Base-by-base conservation (phyloP, 805 yeast genomes). In the Yamadazyma scolyti region DNA sequence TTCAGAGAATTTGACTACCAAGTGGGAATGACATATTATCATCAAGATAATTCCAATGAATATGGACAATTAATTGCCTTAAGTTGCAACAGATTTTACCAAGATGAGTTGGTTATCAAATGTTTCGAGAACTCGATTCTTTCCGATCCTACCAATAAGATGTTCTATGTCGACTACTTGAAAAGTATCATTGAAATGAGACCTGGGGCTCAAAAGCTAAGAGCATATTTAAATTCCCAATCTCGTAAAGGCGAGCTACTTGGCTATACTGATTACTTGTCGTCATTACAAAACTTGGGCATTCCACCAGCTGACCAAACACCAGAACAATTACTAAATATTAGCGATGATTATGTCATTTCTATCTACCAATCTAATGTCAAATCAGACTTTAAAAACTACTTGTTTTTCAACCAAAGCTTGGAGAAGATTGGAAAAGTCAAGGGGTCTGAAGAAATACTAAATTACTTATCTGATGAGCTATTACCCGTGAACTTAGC, bases 1-100 rank as follows among this genome's bases (percentile, higher is more conserved):
- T 48, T 67, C 28, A 54, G 56, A 9, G 73, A 67, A 40, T 48
- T 46, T 20, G 71, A 67, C 39, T 61, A 58, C 34, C 60, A 55
- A 37, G 20, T 52, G 8, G 48, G 33, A 9, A 46, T 46, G 21
- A n/a, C n/a, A n/a, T n/a, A n/a, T n/a, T 29, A 23, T 15, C 20
- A 42, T 13, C n/a, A n/a, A n/a, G n/a, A n/a, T n/a, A 44, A 36
- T 26, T 39, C 58, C 9, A 53, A 44, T 23, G 48, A 47, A 19
- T 37, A 44, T n/a, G 45, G 56, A 2, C 55, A 47, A 23, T 54
- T 50, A 28, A 50, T 58, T 9, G 48, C 47, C 20, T 44, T 66
- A 28, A 61, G 61, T 37, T 33, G 48, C 16, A 48, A 52, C 27
- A 35, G 55, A 1, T 58, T 46, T 34, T 65, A 54, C 44, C 60